phyloP scores from a whole-genome alignment of 2,329 filamentous ascomycete genomes.

The Penicillium sp. region DNA sequence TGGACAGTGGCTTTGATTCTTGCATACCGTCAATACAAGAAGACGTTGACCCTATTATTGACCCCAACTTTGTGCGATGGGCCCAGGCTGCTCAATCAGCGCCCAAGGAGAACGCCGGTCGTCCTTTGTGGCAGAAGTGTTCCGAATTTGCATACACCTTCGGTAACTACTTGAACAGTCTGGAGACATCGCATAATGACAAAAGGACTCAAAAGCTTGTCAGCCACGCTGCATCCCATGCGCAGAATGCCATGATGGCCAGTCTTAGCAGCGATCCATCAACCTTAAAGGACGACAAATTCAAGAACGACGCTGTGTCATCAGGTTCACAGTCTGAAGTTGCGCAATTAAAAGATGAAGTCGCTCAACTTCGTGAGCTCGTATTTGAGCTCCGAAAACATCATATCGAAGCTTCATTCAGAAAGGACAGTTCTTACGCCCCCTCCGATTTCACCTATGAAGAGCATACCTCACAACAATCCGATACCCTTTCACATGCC shows the following conservation, averaged over 20 bases:
- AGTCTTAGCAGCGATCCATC: conserved; percentile 16
- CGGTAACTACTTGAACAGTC: conserved; percentile 26
- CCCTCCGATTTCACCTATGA: not conserved
- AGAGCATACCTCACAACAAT: not conserved
- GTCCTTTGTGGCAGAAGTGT: conserved; percentile 33
- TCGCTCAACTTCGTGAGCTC: conserved; percentile 31
- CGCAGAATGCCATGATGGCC: conserved; percentile 24
- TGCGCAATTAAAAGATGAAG: conserved; percentile 27
- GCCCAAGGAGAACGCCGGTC: conserved; percentile 15
- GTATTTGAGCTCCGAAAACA: conserved; percentile 29
- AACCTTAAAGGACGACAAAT: not conserved
- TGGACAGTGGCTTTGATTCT: conserved; percentile 38
- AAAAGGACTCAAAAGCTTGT: conserved; percentile 16
- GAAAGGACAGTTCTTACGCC: not conserved
- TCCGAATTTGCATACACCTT: conserved; percentile 34
- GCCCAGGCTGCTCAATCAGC: conserved; percentile 22
- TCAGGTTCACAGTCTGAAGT: conserved; percentile 22
- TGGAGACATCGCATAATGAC: conserved; percentile 17
- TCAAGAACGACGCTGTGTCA: not conserved
- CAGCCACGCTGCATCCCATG: conserved; percentile 25
- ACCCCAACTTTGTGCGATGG: conserved; percentile 32
- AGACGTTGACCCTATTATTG: conserved; percentile 27
- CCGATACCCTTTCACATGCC: not conserved
- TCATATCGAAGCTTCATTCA: conserved; percentile 12
- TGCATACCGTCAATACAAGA: conserved; percentile 24